A percentile compares a stretch with the other conserved stretches of the same genome.
These are phyloP conservation scores for Solanum chiquidenum DNA, from an alignment of 257 asterid genomes.

Conservation along the genomic window DNA sequence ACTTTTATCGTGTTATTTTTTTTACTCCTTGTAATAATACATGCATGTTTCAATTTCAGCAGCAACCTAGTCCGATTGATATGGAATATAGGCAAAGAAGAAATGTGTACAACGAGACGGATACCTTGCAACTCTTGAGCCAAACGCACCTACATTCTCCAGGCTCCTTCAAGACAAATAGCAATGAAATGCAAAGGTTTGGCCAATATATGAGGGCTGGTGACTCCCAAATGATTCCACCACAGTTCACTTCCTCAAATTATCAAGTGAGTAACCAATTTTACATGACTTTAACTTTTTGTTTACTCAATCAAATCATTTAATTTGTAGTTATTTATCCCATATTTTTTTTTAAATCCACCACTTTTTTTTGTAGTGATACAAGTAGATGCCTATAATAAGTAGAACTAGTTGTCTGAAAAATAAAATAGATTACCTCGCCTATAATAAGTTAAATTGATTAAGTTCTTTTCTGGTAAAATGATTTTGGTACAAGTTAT, in stretches of 20 bases:
- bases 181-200: neutral
- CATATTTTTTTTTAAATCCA: neutral
- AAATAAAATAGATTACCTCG: neutral
- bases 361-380: neutral
- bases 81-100: constrained; percentile 11
- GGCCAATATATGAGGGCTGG: constrained; percentile 18
- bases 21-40: neutral
- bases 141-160: constrained; percentile 50
- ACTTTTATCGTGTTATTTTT: neutral
- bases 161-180: neutral
- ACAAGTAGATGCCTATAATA: neutral
- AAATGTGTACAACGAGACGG: constrained; percentile 34
- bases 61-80: neutral
- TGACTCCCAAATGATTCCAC: constrained; percentile 33
- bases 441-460: neutral
- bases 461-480: too few relatives aligned
- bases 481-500: too few relatives aligned
- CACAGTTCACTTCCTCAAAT: constrained; percentile 13
- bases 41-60: neutral
- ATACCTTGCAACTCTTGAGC: constrained; percentile 49
- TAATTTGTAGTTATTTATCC: neutral
- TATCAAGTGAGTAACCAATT: constrained; percentile 24
- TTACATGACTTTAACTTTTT: neutral
- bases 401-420: neutral
- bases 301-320: neutral